Conservation (phyloP, 2,329 filamentous ascomycete species). For the Cladosporium sp. region DNA sequence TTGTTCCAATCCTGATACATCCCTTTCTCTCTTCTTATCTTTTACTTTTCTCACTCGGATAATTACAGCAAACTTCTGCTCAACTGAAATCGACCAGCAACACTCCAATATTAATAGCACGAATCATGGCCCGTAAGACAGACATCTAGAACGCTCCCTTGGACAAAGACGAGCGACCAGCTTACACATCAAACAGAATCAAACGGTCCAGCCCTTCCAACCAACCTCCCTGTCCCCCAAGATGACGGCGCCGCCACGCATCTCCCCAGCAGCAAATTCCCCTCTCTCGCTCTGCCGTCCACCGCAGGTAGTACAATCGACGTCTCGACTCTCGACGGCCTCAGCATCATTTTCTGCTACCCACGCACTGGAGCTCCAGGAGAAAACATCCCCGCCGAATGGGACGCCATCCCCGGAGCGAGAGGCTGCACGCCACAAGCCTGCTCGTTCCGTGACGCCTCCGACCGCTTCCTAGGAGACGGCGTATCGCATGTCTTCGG, state of each 20-base stretch:
- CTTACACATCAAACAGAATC: too few species aligned
- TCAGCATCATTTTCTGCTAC: constrained; percentile 41
- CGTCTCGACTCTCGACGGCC: constrained; percentile 32
- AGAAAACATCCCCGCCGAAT: constrained; percentile 37
- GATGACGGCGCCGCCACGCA: constrained; percentile 40
- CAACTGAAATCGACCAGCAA: too few species aligned
- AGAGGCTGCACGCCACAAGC: constrained; percentile 43
- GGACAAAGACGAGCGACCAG: too few species aligned
- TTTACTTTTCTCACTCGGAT: too few species aligned
- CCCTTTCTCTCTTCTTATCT: too few species aligned
- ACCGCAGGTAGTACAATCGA: constrained; percentile 30
- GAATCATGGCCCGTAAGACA: not conserved
- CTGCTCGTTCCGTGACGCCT: constrained; percentile 38
- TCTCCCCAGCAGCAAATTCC: constrained; percentile 26
- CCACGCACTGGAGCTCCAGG: constrained; percentile 37
- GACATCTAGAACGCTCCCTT: not conserved
- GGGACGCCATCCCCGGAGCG: constrained; percentile 41
- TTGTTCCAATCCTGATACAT: too few species aligned
- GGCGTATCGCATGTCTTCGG: constrained; percentile 37
- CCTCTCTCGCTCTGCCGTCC: constrained; percentile 31
- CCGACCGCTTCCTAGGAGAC: constrained; percentile 14
- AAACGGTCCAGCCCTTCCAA: constrained; percentile 22
- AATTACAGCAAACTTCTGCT: too few species aligned
- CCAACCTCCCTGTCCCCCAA: constrained; percentile 33
- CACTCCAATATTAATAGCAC: too few species aligned